Evolutionary conservation across 2,329 filamentous ascomycete species (phyloP).

Genomic region (Fonsecaea monophora): DNA sequence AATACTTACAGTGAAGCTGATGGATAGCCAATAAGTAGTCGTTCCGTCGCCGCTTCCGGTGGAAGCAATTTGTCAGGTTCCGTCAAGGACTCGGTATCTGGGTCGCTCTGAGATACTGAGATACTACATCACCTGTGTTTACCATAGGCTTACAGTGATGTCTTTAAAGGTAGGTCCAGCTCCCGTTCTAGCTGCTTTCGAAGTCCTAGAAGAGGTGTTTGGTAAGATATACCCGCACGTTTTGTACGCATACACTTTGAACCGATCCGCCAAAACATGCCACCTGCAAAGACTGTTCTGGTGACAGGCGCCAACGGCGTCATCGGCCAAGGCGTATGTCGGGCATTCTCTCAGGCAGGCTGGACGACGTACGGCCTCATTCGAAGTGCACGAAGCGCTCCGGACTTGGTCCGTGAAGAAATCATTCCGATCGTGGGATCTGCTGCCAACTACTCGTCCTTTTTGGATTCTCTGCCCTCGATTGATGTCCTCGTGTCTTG

Average conservation of each 20-base stretch:
- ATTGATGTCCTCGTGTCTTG: conserved; percentile 55
- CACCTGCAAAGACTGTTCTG: conserved; percentile 46
- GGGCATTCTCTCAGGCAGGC: conserved; percentile 55
- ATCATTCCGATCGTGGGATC: conserved; percentile 30
- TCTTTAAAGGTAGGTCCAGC: not conserved
- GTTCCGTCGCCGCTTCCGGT: not conserved
- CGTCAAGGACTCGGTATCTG: not conserved
- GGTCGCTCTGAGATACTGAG: not conserved
- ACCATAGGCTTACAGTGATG: not conserved
- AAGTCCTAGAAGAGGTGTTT: not conserved
- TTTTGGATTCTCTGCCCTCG: conserved; percentile 20
- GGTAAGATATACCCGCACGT: not conserved
- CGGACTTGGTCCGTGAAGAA: conserved; percentile 27
- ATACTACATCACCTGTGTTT: not conserved
- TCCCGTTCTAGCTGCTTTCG: not conserved
- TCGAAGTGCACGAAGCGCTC: conserved; percentile 38
- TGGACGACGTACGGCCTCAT: conserved; percentile 57
- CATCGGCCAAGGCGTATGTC: conserved; percentile 55
- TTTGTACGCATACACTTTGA: not conserved
- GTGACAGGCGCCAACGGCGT: conserved; percentile 60
- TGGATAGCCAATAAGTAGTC: too few relatives aligned
- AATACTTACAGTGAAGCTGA: too few relatives aligned
- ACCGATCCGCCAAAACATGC: not conserved
- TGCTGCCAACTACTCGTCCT: conserved; percentile 17
- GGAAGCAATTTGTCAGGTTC: conserved; percentile 4